Conservation (phyloP, 805 yeast genomes). For the Candida verbasci region DNA sequence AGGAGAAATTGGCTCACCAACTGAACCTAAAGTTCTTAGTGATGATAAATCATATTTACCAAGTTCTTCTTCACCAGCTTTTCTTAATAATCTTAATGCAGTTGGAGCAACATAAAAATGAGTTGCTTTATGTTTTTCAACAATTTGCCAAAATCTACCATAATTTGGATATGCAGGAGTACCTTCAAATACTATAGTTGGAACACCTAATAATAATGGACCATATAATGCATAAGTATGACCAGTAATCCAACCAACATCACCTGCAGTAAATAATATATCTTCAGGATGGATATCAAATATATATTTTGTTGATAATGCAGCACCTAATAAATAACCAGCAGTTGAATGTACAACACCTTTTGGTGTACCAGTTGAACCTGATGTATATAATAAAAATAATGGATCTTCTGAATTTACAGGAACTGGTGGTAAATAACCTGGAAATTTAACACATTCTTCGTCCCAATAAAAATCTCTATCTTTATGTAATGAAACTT, state of each 20-base stretch:
- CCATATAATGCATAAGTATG: constrained; percentile 83
- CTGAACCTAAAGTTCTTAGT: constrained; percentile 71
- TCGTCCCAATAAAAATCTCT: constrained; percentile 79
- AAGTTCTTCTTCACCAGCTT: constrained; percentile 65
- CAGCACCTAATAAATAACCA: constrained; percentile 72
- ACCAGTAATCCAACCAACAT: constrained; percentile 90
- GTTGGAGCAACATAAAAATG: constrained; percentile 87
- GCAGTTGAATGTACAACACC: constrained; percentile 82
- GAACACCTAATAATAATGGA: constrained; percentile 70
- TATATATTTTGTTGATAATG: constrained; percentile 67
- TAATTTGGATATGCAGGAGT: constrained; percentile 83
- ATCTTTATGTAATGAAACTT: constrained; percentile 44
- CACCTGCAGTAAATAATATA: constrained; percentile 80
- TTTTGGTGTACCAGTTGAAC: constrained; percentile 86
- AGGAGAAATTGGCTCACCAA: constrained; percentile 83
- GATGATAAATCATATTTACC: constrained; percentile 59
- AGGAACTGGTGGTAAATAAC: constrained; percentile 69
- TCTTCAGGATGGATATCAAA: constrained; percentile 76
- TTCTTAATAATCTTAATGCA: constrained; percentile 69
- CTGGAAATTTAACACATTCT: constrained; percentile 60
- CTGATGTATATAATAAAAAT: constrained; percentile 78
- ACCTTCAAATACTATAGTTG: constrained; percentile 80
- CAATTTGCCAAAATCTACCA: constrained; percentile 77
- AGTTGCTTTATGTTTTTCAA: constrained; percentile 64
- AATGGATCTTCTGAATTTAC: constrained; percentile 79